phyloP scores from a whole-genome alignment of 371 early-diverging fungal species.

The Nematocida homosporus region DNA sequence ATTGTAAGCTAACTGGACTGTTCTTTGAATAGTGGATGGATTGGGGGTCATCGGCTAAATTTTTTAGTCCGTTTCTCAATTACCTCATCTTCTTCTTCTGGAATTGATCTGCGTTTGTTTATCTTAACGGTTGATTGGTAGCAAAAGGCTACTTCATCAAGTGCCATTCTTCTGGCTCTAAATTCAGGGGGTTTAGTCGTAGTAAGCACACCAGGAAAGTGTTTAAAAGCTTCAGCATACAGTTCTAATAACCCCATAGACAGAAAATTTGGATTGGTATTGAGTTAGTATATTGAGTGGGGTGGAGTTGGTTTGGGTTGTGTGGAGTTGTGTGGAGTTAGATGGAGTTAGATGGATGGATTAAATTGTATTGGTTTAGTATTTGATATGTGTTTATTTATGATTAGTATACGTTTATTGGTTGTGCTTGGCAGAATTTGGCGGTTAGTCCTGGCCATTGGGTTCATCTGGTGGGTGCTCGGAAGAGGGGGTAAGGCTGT shows the following conservation, averaged over 20 bases:
- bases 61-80: slow-evolving; percentile 39
- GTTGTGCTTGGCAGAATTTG: no score
- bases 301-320: no score
- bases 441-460: no score
- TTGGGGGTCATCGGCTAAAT: slow-evolving; percentile 34
- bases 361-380: no score
- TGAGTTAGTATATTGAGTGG: no score
- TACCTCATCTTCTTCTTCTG: slow-evolving; percentile 4
- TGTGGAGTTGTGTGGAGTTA: no score
- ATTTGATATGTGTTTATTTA: no score
- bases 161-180: slow-evolving; percentile 16
- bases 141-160: slow-evolving; percentile 8
- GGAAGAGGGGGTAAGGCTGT: slow-evolving; percentile 10
- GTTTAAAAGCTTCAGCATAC: neutral
- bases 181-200: neutral
- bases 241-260: slow-evolving; percentile 9
- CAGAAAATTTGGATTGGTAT: no score
- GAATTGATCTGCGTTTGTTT: neutral
- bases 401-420: no score
- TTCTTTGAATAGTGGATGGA: no score
- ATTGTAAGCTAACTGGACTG: slow-evolving; percentile 45
- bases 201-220: neutral
- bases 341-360: no score
- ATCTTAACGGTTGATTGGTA: slow-evolving; percentile 11
- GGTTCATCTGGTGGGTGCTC: no score